Conservation (phyloP, 2,329 filamentous ascomycete species). For the Pseudocercospora cruenta region DNA sequence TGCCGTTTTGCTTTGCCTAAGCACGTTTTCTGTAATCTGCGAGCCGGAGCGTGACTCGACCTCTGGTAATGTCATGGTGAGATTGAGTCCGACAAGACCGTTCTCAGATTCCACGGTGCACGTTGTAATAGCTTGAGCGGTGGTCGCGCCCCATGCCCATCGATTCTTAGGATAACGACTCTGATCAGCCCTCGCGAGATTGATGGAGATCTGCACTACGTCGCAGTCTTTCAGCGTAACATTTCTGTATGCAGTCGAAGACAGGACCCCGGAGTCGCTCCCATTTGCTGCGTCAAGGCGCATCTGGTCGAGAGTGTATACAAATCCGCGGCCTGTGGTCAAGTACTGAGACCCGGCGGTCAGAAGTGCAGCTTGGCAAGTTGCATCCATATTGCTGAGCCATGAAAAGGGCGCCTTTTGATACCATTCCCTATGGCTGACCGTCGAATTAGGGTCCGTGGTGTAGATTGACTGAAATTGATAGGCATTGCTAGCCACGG, state of each 20-base stretch:
- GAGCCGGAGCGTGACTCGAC: background rate
- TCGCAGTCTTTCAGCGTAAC: slow-evolving; percentile 7
- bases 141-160: slow-evolving; percentile 15
- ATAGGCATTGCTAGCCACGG: slow-evolving; percentile 17
- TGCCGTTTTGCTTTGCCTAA: background rate
- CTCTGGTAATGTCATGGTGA: slow-evolving; percentile 1
- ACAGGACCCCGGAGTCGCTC: slow-evolving; percentile 6
- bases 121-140: slow-evolving; percentile 6
- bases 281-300: background rate
- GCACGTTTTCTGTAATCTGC: background rate
- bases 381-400: slow-evolving; percentile 14
- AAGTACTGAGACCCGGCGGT: slow-evolving; percentile 12
- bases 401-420: slow-evolving; percentile 16
- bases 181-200: slow-evolving; percentile 5
- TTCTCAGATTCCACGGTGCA: background rate
- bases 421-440: slow-evolving; percentile 15
- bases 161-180: slow-evolving; percentile 5
- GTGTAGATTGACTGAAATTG: slow-evolving; percentile 13
- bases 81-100: background rate
- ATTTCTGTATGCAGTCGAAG: slow-evolving; percentile 11
- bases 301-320: slow-evolving; percentile 13
- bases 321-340: slow-evolving; percentile 12
- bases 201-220: slow-evolving; percentile 14
- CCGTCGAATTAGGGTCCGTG: slow-evolving; percentile 12
- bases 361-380: slow-evolving; percentile 13